A percentile compares a stretch with the other conserved stretches of the same genome.
Conservation (phyloP, 345 rosid species). For the Aquilaria yunnanensis region DNA sequence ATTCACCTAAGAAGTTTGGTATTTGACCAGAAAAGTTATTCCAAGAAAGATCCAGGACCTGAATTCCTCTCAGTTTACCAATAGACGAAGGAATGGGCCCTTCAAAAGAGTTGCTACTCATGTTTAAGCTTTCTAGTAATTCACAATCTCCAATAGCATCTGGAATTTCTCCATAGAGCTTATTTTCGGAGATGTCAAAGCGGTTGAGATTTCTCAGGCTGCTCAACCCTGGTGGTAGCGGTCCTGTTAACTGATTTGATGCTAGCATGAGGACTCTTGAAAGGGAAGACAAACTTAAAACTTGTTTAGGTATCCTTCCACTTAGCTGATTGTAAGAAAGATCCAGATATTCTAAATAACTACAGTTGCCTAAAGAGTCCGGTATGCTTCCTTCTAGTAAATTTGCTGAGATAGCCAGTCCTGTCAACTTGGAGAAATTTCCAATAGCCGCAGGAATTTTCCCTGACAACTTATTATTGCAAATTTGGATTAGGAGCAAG, state of each 20-base stretch:
- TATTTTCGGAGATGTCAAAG: constrained; percentile 13
- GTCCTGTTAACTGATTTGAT: constrained; percentile 3
- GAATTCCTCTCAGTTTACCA: constrained; percentile 13
- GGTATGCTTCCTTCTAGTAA: constrained; percentile 22
- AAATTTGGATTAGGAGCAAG: background rate
- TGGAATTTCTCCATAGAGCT: constrained; percentile 14
- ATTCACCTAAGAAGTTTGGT: constrained; percentile 3
- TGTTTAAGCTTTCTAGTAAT: constrained; percentile 5
- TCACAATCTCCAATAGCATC: constrained; percentile 9
- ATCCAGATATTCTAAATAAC: background rate
- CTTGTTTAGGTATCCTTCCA: constrained; percentile 12
- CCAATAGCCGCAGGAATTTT: constrained; percentile 10
- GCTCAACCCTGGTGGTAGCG: background rate
- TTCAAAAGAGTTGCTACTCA: constrained; percentile 5
- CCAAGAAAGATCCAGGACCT: constrained; percentile 12
- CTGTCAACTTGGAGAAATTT: constrained; percentile 3
- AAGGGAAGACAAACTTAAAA: constrained; percentile 1
- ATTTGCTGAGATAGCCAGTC: background rate
- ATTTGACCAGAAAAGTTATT: constrained; percentile 19
- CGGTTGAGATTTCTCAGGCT: constrained; percentile 2
- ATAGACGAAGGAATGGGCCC: constrained; percentile 17
- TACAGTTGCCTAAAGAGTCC: constrained; percentile 6
- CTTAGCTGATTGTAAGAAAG: constrained; percentile 9
- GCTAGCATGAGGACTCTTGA: background rate
- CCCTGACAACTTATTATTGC: constrained; percentile 7